phyloP scores from a whole-genome alignment of 352 stramenopile species.

The Globisporangium cystogenes region DNA sequence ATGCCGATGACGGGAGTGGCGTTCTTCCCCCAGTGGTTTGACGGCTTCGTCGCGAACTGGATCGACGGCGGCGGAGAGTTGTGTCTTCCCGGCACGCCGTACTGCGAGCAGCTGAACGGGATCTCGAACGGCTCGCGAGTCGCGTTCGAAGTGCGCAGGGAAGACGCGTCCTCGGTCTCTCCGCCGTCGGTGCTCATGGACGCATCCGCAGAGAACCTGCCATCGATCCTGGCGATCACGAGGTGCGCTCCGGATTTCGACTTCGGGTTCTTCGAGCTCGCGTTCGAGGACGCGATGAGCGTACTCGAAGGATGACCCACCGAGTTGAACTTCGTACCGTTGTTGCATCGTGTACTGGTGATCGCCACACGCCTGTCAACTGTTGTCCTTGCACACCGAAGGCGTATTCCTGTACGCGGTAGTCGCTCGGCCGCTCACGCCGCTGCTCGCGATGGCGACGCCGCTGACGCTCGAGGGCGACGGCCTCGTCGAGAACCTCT shows the following conservation, averaged over 20 bases:
- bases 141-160: neutral
- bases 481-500: slow-evolving; percentile 85
- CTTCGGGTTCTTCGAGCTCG: neutral
- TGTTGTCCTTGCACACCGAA: no score
- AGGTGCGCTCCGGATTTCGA: neutral
- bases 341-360: no score
- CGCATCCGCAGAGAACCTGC: neutral
- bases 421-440: neutral
- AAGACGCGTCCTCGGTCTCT: neutral
- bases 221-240: neutral
- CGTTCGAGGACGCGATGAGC: neutral
- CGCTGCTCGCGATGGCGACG: slow-evolving; percentile 31
- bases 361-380: no score
- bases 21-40: no score
- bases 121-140: neutral
- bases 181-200: neutral
- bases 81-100: no score
- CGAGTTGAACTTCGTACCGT: no score
- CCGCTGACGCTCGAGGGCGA: slow-evolving; percentile 76
- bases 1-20: no score
- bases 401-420: no score
- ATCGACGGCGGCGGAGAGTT: no score
- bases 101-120: neutral
- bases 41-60: no score
- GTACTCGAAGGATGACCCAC: neutral